Evolutionary conservation across 2,329 filamentous ascomycete genomes (phyloP).

Genomic region (Beauveria medogensis): DNA sequence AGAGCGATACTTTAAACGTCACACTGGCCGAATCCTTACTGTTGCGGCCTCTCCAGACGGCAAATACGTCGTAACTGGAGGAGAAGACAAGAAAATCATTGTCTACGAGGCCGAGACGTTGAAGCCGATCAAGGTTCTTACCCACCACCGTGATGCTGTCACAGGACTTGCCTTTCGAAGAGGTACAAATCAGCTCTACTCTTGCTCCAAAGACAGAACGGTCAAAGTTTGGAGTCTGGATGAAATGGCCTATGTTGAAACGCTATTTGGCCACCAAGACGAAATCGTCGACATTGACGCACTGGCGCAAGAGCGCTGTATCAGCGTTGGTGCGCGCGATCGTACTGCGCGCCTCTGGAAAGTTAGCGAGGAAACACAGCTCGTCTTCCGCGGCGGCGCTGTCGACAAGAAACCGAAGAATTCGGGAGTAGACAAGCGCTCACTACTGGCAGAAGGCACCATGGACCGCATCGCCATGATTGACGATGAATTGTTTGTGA

Average conservation of each 20-base stretch:
- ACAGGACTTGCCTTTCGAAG: slow-evolving; percentile 78
- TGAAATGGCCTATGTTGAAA: slow-evolving; percentile 89
- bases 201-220: slow-evolving; percentile 80
- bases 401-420: slow-evolving; percentile 44
- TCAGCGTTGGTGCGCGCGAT: slow-evolving; percentile 85
- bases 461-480: slow-evolving; percentile 90
- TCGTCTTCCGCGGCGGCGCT: slow-evolving; percentile 86
- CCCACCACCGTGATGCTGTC: slow-evolving; percentile 84
- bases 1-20: slow-evolving; percentile 64
- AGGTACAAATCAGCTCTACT: slow-evolving; percentile 87
- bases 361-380: slow-evolving; percentile 87
- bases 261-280: slow-evolving; percentile 92
- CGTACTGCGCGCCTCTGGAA: slow-evolving; percentile 93
- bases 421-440: slow-evolving; percentile 38
- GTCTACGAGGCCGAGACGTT: slow-evolving; percentile 80
- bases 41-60: slow-evolving; percentile 85
- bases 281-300: slow-evolving; percentile 77
- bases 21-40: slow-evolving; percentile 70
- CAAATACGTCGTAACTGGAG: slow-evolving; percentile 84
- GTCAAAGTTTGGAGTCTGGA: slow-evolving; percentile 94
- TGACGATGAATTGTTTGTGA: slow-evolving; percentile 82
- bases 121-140: slow-evolving; percentile 72
- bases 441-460: slow-evolving; percentile 64
- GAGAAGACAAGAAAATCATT: slow-evolving; percentile 74
- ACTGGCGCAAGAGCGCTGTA: slow-evolving; percentile 76